These are phyloP conservation scores for Candida dajiaensis DNA, from an alignment of 805 yeast genomes.

Conservation along the genomic window DNA sequence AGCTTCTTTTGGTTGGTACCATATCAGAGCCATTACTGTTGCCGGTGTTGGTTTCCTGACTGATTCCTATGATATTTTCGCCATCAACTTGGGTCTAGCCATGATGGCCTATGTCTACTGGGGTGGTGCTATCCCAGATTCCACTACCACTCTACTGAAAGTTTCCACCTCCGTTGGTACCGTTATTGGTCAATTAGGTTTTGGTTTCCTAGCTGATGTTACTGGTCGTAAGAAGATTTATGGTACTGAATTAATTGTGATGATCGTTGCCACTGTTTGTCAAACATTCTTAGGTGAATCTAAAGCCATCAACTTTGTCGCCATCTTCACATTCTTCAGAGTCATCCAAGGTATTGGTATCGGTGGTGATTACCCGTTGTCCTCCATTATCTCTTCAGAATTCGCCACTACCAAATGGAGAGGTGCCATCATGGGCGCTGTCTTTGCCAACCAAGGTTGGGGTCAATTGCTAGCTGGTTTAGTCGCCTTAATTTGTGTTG, in stretches of 20 bases:
- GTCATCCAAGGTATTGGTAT: conserved; percentile 92
- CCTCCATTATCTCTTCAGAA: conserved; percentile 90
- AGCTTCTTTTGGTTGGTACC: conserved; percentile 77
- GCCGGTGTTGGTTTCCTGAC: conserved; percentile 95
- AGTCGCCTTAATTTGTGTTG: conserved; percentile 69
- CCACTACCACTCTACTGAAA: conserved; percentile 72
- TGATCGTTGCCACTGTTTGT: conserved; percentile 72
- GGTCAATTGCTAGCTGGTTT: conserved; percentile 89
- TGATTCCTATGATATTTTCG: conserved; percentile 89
- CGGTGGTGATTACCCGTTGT: conserved; percentile 95
- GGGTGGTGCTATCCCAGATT: conserved; percentile 55
- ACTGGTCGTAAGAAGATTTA: conserved; percentile 85
- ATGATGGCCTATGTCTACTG: conserved; percentile 78
- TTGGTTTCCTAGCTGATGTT: conserved; percentile 76
- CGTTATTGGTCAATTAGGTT: conserved; percentile 82
- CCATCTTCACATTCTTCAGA: conserved; percentile 72
- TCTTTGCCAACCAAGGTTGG: conserved; percentile 95
- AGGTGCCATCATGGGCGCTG: conserved; percentile 97
- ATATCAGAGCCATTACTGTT: conserved; percentile 71
- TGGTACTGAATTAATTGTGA: conserved; percentile 80
- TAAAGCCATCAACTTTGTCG: conserved; percentile 66
- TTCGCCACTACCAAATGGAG: conserved; percentile 94
- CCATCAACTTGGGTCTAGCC: conserved; percentile 75
- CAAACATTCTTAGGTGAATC: conserved; percentile 73
- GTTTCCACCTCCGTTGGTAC: conserved; percentile 93